phyloP scores from a whole-genome alignment of 2,329 filamentous ascomycete genomes.

The Claviceps africana region DNA sequence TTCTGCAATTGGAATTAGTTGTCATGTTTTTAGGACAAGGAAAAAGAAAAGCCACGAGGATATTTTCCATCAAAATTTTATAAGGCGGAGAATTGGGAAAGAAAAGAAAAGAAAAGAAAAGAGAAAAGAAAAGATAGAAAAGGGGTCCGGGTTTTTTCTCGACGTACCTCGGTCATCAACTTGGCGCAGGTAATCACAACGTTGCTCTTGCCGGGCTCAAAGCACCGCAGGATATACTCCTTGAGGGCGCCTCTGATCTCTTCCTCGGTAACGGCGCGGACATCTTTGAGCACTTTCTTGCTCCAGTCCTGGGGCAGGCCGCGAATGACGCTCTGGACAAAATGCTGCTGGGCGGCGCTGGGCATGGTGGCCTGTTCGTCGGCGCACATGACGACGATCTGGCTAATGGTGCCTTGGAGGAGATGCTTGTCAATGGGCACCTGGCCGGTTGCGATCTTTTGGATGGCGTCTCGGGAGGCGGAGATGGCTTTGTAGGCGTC shows the following conservation, averaged over 20 bases:
- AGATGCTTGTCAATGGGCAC: slow-evolving; percentile 64
- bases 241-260: slow-evolving; percentile 63
- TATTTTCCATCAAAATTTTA: not conserved
- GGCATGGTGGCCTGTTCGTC: slow-evolving; percentile 81
- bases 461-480: slow-evolving; percentile 61
- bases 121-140: not conserved
- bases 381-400: slow-evolving; percentile 73
- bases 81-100: not conserved
- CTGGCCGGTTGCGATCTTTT: slow-evolving; percentile 57
- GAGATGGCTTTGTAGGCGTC: slow-evolving; percentile 77
- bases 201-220: slow-evolving; percentile 68
- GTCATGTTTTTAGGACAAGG: not conserved
- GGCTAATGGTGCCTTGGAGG: slow-evolving; percentile 80
- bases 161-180: slow-evolving; percentile 67
- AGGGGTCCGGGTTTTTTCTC: not conserved
- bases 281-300: slow-evolving; percentile 59
- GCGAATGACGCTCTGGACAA: slow-evolving; percentile 66
- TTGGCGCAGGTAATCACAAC: slow-evolving; percentile 79
- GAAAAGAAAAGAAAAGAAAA: not conserved
- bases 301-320: slow-evolving; percentile 66
- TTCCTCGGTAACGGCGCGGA: slow-evolving; percentile 60
- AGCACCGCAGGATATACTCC: slow-evolving; percentile 65
- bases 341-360: slow-evolving; percentile 69
- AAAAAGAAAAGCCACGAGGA: not conserved
- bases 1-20: slow-evolving; percentile 39